Conservation (phyloP, 176 grass and related monocot species). For the Bromus sterilis region DNA sequence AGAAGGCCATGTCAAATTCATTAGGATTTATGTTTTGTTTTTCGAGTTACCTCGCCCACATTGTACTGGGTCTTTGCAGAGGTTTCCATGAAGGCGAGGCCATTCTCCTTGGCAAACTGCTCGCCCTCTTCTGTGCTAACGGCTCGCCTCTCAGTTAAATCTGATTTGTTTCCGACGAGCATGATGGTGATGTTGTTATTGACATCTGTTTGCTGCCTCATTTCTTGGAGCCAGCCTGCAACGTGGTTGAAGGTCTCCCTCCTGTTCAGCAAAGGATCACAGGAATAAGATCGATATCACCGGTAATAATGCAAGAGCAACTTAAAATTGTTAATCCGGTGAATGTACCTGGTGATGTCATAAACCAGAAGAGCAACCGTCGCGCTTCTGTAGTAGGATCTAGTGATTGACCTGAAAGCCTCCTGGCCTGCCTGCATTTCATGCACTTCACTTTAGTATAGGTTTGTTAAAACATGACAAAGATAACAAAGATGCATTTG, state of each 20-base stretch:
- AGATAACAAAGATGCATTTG: neutral
- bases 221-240: conserved; percentile 47
- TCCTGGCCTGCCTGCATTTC: conserved; percentile 56
- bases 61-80: conserved; percentile 59
- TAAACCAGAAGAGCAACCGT: conserved; percentile 54
- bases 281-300: neutral
- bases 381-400: conserved; percentile 55
- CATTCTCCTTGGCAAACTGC: conserved; percentile 52
- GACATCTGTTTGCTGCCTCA: conserved; percentile 20
- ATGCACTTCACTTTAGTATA: neutral
- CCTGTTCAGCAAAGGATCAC: conserved; percentile 11
- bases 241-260: conserved; percentile 67
- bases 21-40: neutral
- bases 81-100: conserved; percentile 56
- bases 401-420: conserved; percentile 53
- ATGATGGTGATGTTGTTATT: conserved; percentile 65
- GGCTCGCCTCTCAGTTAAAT: conserved; percentile 39
- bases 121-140: conserved; percentile 57
- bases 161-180: conserved; percentile 60
- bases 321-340: neutral
- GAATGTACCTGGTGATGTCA: conserved; percentile 55
- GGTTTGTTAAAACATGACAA: neutral
- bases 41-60: conserved; percentile 47
- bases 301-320: neutral
- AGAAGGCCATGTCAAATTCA: neutral